Evolutionary conservation across 192 early-diverging fungal species (phyloP).

Genomic region (Entrophospora sp.): DNA sequence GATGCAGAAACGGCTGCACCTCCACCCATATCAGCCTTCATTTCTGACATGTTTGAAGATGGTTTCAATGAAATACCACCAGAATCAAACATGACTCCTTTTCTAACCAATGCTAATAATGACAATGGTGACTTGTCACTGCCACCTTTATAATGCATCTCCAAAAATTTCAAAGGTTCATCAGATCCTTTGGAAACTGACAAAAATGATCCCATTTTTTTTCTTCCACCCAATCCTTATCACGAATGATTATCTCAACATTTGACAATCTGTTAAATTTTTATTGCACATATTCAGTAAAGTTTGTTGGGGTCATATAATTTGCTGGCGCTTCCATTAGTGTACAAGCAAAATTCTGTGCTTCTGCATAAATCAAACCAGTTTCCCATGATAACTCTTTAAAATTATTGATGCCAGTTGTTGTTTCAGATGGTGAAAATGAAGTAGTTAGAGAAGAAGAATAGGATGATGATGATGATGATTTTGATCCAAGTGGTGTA

Average conservation of each 20-base stretch:
- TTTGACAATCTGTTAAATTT: conserved; percentile 40
- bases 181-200: conserved; percentile 69
- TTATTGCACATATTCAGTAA: conserved; percentile 50
- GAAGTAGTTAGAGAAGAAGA: too few relatives aligned
- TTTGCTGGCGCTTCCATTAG: conserved; percentile 85
- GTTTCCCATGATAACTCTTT: conserved; percentile 38
- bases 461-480: too few relatives aligned
- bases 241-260: conserved; percentile 57
- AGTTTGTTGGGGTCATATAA: conserved; percentile 79
- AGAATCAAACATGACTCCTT: conserved; percentile 79
- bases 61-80: conserved; percentile 87
- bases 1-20: conserved; percentile 74
- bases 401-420: too few relatives aligned
- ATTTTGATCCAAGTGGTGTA: conserved; percentile 22
- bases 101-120: conserved; percentile 85
- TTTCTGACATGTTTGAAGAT: conserved; percentile 75
- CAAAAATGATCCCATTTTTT: conserved; percentile 81
- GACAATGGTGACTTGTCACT: conserved; percentile 39
- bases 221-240: conserved; percentile 65
- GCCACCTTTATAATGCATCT: conserved; percentile 75
- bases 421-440: too few relatives aligned
- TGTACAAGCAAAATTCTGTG: conserved; percentile 79
- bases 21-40: conserved; percentile 97
- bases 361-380: conserved; percentile 54
- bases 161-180: conserved; percentile 76